phyloP scores from a whole-genome alignment of 306 rosid genomes.

The Aeschynomene evenia region DNA sequence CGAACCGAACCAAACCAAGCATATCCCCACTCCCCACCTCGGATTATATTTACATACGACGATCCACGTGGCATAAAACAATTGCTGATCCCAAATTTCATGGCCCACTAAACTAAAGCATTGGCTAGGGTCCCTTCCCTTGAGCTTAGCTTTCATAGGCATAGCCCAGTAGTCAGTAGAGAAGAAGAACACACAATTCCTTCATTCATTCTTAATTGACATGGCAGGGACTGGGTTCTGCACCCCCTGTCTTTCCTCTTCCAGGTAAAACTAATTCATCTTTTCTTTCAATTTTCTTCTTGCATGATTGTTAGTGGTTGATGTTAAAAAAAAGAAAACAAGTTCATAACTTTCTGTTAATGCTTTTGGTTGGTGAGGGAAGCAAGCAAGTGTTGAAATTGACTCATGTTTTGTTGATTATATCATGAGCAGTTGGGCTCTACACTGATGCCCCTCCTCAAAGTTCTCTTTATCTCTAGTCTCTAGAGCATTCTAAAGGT shows the following conservation, averaged over 20 bases:
- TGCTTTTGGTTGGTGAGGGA: background rate
- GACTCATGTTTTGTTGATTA: background rate
- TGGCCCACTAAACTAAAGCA: conserved; percentile 40
- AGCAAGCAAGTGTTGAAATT: background rate
- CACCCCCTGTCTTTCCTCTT: conserved; percentile 48
- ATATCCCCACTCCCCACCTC: conserved; percentile 30
- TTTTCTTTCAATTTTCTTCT: background rate
- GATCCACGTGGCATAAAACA: conserved; percentile 59
- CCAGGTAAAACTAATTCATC: conserved; percentile 44
- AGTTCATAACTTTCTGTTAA: background rate
- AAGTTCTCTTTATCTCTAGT: background rate
- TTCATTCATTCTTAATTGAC: no score
- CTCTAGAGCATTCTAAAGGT: background rate
- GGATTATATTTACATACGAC: background rate
- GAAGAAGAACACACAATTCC: background rate
- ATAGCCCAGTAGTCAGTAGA: background rate
- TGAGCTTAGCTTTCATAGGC: conserved; percentile 17
- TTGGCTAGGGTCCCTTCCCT: conserved; percentile 27
- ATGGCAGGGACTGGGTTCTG: conserved; percentile 70
- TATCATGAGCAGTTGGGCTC: background rate
- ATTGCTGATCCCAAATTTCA: conserved; percentile 63
- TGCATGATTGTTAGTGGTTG: background rate
- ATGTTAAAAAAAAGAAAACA: background rate
- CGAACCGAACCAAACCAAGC: no score
- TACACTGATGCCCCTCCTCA: background rate